phyloP scores from a whole-genome alignment of 2,329 filamentous ascomycete genomes.

The Exophiala mesophila region DNA sequence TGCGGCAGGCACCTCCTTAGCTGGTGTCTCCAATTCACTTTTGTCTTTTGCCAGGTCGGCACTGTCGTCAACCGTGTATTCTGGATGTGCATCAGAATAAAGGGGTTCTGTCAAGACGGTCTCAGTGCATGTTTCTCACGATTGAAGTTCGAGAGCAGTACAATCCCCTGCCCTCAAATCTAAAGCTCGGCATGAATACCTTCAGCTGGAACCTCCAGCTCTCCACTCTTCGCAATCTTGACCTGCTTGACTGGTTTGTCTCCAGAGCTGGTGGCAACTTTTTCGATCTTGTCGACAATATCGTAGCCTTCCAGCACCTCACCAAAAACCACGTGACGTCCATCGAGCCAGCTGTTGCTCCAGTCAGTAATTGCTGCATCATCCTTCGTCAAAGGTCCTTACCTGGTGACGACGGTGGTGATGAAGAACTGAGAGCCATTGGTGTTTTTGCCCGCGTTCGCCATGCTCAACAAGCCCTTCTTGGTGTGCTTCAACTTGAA shows the following conservation, averaged over 20 bases:
- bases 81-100: slow-evolving; percentile 23
- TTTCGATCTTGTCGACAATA: slow-evolving; percentile 61
- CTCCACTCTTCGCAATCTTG: slow-evolving; percentile 63
- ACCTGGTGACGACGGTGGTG: slow-evolving; percentile 55
- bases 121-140: slow-evolving; percentile 12
- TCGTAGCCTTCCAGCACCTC: slow-evolving; percentile 66
- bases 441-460: slow-evolving; percentile 49
- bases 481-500: slow-evolving; percentile 66
- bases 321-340: slow-evolving; percentile 63
- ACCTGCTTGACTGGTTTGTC: slow-evolving; percentile 57
- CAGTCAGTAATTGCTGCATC: slow-evolving; percentile 5
- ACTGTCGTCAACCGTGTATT: slow-evolving; percentile 16
- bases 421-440: slow-evolving; percentile 63
- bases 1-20: slow-evolving; percentile 11
- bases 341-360: slow-evolving; percentile 55
- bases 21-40: slow-evolving; percentile 8
- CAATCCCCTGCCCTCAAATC: slow-evolving; percentile 29
- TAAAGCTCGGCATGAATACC: slow-evolving; percentile 65
- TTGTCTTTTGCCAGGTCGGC: background rate
- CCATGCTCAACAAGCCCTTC: slow-evolving; percentile 62
- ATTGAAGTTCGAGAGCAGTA: slow-evolving; percentile 23
- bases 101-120: slow-evolving; percentile 16
- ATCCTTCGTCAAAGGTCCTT: slow-evolving; percentile 10
- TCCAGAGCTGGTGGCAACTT: slow-evolving; percentile 51
- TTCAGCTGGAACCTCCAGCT: slow-evolving; percentile 58